phyloP scores from a whole-genome alignment of 495 filamentous ascomycete genomes.

The Penicillium argentinense region DNA sequence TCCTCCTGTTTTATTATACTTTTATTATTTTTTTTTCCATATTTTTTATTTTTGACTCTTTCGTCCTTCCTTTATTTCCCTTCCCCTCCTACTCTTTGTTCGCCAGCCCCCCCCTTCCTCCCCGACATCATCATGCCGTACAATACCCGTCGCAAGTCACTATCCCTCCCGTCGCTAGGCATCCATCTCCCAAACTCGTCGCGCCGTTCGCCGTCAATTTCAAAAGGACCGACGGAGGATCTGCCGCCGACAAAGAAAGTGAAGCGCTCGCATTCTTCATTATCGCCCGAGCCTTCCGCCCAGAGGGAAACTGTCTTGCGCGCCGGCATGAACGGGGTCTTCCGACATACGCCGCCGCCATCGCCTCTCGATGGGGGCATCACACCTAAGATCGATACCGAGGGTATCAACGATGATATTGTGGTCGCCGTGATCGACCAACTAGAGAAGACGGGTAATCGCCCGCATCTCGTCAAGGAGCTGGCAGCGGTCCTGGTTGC shows the following conservation, averaged over 20 bases:
- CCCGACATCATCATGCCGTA: conserved; percentile 71
- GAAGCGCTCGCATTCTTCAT: conserved; percentile 73
- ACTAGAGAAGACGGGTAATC: conserved; percentile 87
- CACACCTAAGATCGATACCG: conserved; percentile 73
- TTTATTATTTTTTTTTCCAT: conserved; percentile 20
- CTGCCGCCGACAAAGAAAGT: conserved; percentile 76
- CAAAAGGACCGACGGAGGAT: conserved; percentile 53
- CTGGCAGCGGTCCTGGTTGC: conserved; percentile 77
- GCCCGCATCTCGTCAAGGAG: conserved; percentile 93
- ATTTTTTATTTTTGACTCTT: conserved; percentile 22
- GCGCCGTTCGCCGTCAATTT: conserved; percentile 65
- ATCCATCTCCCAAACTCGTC: conserved; percentile 84
- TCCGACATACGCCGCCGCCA: conserved; percentile 81
- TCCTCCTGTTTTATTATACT: conserved; percentile 11
- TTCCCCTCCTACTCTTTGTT: conserved; percentile 5
- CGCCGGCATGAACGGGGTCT: conserved; percentile 46
- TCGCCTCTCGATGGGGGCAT: conserved; percentile 62
- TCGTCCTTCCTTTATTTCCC: conserved; percentile 16
- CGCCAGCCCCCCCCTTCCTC: conserved; percentile 8
- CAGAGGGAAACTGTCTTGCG: conserved; percentile 41
- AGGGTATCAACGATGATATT: conserved; percentile 92
- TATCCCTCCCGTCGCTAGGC: conserved; percentile 90
- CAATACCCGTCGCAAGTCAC: conserved; percentile 95
- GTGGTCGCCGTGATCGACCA: conserved; percentile 90
- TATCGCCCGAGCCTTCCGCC: conserved; percentile 50